phyloP scores from a whole-genome alignment of 371 early-diverging fungal genomes.

The Circinella minor region DNA sequence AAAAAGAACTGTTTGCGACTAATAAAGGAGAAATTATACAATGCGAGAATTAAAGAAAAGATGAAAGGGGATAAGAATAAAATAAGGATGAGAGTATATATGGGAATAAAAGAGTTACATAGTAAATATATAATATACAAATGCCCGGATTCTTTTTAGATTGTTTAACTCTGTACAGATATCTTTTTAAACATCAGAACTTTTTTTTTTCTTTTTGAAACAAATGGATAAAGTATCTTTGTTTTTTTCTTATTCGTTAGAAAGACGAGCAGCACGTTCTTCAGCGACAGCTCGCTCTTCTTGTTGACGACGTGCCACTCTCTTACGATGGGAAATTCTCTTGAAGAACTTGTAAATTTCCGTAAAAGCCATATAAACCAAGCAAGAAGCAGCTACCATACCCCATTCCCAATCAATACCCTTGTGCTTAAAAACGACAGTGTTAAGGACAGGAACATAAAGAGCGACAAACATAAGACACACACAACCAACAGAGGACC shows the following conservation, averaged over 20 bases:
- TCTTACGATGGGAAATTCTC: conserved; percentile 11
- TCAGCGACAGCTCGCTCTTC: background rate
- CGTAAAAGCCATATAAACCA: conserved; percentile 64
- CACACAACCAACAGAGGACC: conserved; percentile 59
- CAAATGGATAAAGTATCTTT: too few relatives aligned
- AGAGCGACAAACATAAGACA: conserved; percentile 62
- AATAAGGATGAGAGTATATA: too few relatives aligned
- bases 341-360: conserved; percentile 61
- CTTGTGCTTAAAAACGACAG: conserved; percentile 69
- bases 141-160: background rate
- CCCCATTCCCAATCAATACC: conserved; percentile 84
- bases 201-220: too few relatives aligned
- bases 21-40: conserved; percentile 4
- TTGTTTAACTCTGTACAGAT: background rate
- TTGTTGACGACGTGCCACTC: background rate
- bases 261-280: background rate
- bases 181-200: background rate
- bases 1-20: background rate
- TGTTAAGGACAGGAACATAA: conserved; percentile 79
- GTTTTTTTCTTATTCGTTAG: background rate
- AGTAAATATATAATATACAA: conserved; percentile 5
- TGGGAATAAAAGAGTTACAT: conserved; percentile 7
- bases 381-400: conserved; percentile 59
- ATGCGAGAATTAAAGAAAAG: conserved; percentile 7
- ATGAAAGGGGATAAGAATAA: background rate